Base-by-base conservation (phyloP, 2,329 filamentous ascomycete species). In the Penicillium sp. region DNA sequence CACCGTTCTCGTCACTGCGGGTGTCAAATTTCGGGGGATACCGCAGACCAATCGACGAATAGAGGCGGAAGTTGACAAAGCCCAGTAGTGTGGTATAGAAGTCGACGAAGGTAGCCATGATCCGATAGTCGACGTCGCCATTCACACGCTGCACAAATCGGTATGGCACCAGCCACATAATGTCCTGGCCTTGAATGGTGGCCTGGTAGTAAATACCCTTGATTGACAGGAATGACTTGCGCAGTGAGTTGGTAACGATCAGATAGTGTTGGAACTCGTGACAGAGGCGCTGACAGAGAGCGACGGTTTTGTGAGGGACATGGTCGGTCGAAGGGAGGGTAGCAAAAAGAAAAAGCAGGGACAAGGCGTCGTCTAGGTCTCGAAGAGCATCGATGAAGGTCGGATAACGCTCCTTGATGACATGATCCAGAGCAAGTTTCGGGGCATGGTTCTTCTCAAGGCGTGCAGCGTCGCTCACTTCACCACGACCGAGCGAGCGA, bases 161-260 rank as follows among this genome's bases (percentile, higher is more conserved):
- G 72, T 98, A 98, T 1, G 92, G 92, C 8, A 95, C 90, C 26
- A 98, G 75, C 92, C 92, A 98, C 50, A 96, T 74, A 33, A 98
- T 84, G 58, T 96, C 90, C 69, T 98, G 89, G 32, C 92, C 92
- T 65, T 95, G 87, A 45, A 98, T 93, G 35, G 83, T 95, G 15
- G 90, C 92, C 70, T 96, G 90, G 69, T 96, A 98, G 72, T 98
- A 98, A 58, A 98, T 96, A 45, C 92, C 92, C 75, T 98, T 98
- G 69, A 98, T 96, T 1, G 88, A 95, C 50, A 98, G 71, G 72
- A 98, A 98, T 0, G 89, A 95, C 71, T 95, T 96, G 59, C 86
- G 84, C 54, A 98, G 71, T 55, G 85, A 88, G 68, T 94, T 80
- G 28, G 90, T 93, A 31, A 82, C 78, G 60, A 98, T 98, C 47